phyloP scores from a whole-genome alignment of 345 rosid species.

The Linum usitatissimum region DNA sequence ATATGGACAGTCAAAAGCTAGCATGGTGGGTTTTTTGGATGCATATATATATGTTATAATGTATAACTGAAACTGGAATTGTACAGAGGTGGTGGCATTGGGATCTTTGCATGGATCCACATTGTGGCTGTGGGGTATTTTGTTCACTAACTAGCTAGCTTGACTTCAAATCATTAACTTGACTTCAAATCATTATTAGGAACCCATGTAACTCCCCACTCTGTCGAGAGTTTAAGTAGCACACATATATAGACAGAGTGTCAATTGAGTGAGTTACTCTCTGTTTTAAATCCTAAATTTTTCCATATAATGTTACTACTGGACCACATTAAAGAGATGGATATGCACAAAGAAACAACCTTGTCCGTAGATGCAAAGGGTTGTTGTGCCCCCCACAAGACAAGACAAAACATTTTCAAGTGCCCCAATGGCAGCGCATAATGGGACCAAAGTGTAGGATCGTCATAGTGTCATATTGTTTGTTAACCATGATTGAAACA shows the following conservation, averaged over 20 bases:
- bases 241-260: background rate
- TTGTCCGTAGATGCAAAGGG: no score
- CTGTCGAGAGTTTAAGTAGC: background rate
- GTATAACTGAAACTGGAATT: background rate
- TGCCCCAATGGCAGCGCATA: no score
- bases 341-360: no score
- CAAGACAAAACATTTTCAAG: no score
- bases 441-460: no score
- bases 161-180: background rate
- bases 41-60: conserved; percentile 3
- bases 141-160: background rate
- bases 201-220: background rate
- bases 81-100: conserved; percentile 8
- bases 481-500: no score
- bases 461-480: no score
- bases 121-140: conserved; percentile 7
- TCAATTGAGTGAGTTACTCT: background rate
- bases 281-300: no score
- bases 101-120: conserved; percentile 32
- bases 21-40: conserved; percentile 11
- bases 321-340: no score
- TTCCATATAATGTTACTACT: no score
- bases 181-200: background rate
- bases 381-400: no score
- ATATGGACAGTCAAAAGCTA: background rate